Percentiles rank a stretch among this genome's conserved stretches.
These are phyloP conservation scores for Xerocomellus intermedius DNA, from an alignment of 768 basidiomycete species.

Conservation along the genomic window DNA sequence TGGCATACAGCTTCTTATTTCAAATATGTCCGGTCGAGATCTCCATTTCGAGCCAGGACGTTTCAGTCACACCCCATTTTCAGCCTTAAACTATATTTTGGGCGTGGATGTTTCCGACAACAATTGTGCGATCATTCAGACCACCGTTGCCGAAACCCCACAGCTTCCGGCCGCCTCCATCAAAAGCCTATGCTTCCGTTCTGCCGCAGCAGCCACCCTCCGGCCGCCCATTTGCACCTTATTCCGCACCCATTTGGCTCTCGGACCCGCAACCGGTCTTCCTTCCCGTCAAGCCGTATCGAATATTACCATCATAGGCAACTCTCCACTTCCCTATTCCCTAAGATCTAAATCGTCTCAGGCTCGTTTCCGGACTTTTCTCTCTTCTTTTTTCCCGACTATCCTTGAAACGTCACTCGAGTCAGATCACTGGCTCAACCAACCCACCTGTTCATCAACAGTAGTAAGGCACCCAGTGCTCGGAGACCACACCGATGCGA, in stretches of 20 bases:
- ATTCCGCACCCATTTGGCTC: slow-evolving; percentile 5
- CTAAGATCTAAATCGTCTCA: slow-evolving; percentile 10
- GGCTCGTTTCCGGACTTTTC: slow-evolving; percentile 17
- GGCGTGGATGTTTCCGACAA: background rate
- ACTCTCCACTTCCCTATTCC: slow-evolving; percentile 1
- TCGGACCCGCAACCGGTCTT: slow-evolving; percentile 26
- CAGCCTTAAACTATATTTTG: background rate
- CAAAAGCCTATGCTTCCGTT: slow-evolving; percentile 18
- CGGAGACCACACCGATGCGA: background rate
- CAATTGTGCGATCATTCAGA: background rate
- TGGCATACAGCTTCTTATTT: slow-evolving; percentile 30
- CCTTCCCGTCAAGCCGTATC: background rate
- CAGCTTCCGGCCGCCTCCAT: slow-evolving; percentile 17
- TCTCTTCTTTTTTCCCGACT: background rate
- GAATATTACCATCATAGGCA: slow-evolving; percentile 17
- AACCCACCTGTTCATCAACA: background rate
- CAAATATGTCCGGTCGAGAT: slow-evolving; percentile 22
- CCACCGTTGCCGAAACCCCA: background rate
- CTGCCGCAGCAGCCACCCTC: background rate
- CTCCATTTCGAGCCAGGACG: slow-evolving; percentile 12
- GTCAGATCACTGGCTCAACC: background rate
- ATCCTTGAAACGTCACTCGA: slow-evolving; percentile 14
- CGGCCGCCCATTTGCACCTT: background rate
- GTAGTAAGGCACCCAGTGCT: background rate
- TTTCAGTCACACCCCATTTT: background rate